Percentiles rank a stretch among this genome's conserved stretches.
Evolutionary conservation across 352 stramenopile species (phyloP).

Genomic region (Pythium vanterpoolii): DNA sequence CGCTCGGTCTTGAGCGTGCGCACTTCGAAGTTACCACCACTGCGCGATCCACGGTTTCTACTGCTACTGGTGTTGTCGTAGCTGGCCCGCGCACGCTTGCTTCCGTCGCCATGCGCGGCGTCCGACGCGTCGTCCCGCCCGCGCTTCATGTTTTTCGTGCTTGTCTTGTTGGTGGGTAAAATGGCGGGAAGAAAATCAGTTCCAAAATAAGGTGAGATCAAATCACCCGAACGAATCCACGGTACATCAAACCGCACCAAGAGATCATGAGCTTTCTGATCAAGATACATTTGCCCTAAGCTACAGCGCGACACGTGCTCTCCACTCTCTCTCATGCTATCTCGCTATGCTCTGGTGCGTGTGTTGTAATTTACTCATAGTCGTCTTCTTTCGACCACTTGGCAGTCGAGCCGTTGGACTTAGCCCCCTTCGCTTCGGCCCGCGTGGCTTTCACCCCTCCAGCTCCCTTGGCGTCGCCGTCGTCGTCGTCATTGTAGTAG

Average conservation of each 20-base stretch:
- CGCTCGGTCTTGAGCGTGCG: constrained; percentile 53
- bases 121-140: constrained; percentile 8
- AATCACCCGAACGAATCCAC: neutral
- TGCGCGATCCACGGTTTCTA: neutral
- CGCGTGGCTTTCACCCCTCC: constrained; percentile 46
- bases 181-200: constrained; percentile 2
- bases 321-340: neutral
- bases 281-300: too few relatives aligned
- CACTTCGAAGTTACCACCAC: constrained; percentile 20
- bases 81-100: constrained; percentile 12
- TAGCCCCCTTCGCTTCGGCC: constrained; percentile 55
- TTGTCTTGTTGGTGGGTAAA: neutral
- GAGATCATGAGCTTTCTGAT: neutral
- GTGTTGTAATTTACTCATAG: constrained; percentile 66
- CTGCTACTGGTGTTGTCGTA: constrained; percentile 7
- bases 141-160: constrained; percentile 18
- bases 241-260: neutral
- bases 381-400: constrained; percentile 92
- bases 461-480: constrained; percentile 56
- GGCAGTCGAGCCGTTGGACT: constrained; percentile 38
- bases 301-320: too few relatives aligned
- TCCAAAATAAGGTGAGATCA: neutral
- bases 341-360: neutral
- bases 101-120: constrained; percentile 1
- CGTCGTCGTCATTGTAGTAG: constrained; percentile 87